These are phyloP conservation scores for Aplosporella prunicola DNA, from an alignment of 2,329 filamentous ascomycete genomes.

Conservation along the genomic window DNA sequence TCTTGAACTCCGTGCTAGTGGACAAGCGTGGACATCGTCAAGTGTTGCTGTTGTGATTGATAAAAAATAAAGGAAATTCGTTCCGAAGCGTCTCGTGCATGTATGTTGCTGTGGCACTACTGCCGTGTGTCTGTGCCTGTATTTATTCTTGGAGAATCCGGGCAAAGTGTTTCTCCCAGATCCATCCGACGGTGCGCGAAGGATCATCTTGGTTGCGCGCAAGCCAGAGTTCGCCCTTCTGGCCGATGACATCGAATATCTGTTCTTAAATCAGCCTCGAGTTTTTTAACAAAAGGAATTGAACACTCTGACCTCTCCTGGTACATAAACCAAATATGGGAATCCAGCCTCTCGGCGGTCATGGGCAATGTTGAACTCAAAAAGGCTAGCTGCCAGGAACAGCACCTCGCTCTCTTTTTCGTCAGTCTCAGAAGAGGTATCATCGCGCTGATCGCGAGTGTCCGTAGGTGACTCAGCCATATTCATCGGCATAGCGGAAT, in stretches of 20 bases:
- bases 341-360: conserved; percentile 89
- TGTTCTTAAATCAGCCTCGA: conserved; percentile 6
- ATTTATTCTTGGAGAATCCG: conserved; percentile 26
- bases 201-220: conserved; percentile 94
- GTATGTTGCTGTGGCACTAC: conserved; percentile 5
- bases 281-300: not conserved
- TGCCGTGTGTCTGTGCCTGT: not conserved
- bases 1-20: conserved; percentile 10
- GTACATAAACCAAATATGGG: conserved; percentile 89
- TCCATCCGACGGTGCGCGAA: conserved; percentile 76
- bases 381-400: conserved; percentile 86
- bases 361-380: conserved; percentile 93
- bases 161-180: conserved; percentile 95
- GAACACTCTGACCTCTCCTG: conserved; percentile 61
- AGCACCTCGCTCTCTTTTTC: conserved; percentile 60
- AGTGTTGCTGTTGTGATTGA: conserved; percentile 7
- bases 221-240: conserved; percentile 96
- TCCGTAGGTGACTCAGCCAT: conserved; percentile 43
- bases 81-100: conserved; percentile 2
- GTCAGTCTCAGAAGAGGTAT: conserved; percentile 30
- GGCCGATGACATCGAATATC: conserved; percentile 63
- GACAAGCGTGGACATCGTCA: conserved; percentile 7
- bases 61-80: conserved; percentile 11
- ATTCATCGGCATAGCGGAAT: conserved; percentile 73
- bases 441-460: conserved; percentile 17